Percentiles rank a stretch among this genome's conserved stretches.
Conservation (phyloP, 805 yeast species). For the Teunomyces pallodes region DNA sequence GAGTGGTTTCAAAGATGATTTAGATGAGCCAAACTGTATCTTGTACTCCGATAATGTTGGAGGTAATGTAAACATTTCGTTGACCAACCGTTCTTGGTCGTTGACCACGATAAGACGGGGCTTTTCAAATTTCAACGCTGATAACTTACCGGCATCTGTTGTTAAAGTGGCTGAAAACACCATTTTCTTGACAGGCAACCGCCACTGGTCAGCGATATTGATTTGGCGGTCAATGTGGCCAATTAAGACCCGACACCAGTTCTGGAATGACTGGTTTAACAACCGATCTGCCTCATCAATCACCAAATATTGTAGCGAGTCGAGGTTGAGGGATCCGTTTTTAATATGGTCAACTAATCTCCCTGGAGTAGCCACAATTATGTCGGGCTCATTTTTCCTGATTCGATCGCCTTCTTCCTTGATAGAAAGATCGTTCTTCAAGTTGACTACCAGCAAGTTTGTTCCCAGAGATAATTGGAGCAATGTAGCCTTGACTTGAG, state of each 20-base stretch:
- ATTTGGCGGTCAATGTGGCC: slow-evolving; percentile 25
- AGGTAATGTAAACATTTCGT: slow-evolving; percentile 64
- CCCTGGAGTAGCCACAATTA: slow-evolving; percentile 74
- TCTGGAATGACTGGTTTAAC: slow-evolving; percentile 86
- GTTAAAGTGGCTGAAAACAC: slow-evolving; percentile 92
- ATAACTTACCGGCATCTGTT: slow-evolving; percentile 84
- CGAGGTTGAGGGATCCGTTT: slow-evolving; percentile 43
- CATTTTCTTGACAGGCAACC: slow-evolving; percentile 52
- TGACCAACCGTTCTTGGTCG: slow-evolving; percentile 43
- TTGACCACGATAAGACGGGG: slow-evolving; percentile 80
- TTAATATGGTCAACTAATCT: slow-evolving; percentile 73
- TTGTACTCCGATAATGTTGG: slow-evolving; percentile 45
- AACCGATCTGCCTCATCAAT: slow-evolving; percentile 82
- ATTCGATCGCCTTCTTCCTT: slow-evolving; percentile 64
- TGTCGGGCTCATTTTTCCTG: slow-evolving; percentile 53
- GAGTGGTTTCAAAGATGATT: slow-evolving; percentile 66
- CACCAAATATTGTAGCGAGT: slow-evolving; percentile 57
- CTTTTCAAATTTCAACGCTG: slow-evolving; percentile 62
- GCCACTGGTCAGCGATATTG: slow-evolving; percentile 32
- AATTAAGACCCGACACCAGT: slow-evolving; percentile 73
- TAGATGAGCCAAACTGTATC: slow-evolving; percentile 38
- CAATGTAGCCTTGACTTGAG: slow-evolving; percentile 73
- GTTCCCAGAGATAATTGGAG: slow-evolving; percentile 63
- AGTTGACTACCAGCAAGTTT: slow-evolving; percentile 57
- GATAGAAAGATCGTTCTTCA: slow-evolving; percentile 51